Evolutionary conservation across 805 yeast genomes (phyloP).

Genomic region (Starmerella potacharoeniae): DNA sequence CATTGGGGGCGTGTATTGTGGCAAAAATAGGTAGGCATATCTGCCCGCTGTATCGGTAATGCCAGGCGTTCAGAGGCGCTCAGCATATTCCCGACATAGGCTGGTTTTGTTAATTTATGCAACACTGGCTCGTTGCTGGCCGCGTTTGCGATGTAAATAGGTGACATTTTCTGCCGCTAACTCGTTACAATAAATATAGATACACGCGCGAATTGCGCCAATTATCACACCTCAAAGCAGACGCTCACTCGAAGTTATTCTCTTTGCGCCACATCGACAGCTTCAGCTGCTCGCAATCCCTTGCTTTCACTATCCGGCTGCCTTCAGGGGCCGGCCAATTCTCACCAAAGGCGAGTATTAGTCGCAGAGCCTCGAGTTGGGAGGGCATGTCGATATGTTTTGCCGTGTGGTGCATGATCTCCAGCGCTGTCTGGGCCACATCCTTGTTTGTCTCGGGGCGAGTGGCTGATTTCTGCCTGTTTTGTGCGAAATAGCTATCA

Average conservation of each 20-base stretch:
- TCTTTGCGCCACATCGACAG: constrained; percentile 1
- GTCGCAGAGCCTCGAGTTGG: neutral
- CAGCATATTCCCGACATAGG: no score
- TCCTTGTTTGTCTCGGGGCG: neutral
- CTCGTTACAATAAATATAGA: neutral
- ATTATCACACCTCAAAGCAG: no score
- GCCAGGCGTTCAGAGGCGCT: no score
- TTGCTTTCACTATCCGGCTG: constrained; percentile 1
- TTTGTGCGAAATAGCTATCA: neutral
- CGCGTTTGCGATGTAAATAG: no score
- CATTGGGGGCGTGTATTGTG: no score
- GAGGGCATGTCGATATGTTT: neutral
- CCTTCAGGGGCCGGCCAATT: constrained; percentile 1
- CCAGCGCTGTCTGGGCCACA: neutral
- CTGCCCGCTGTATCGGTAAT: no score
- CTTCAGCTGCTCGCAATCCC: constrained; percentile 8
- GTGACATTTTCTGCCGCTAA: neutral
- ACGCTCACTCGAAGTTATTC: neutral
- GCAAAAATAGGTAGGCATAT: no score
- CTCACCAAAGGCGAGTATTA: constrained; percentile 8
- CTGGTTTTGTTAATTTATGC: no score
- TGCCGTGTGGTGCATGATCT: neutral
- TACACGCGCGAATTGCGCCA: no score
- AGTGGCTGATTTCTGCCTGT: neutral
- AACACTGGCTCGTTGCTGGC: no score